Base-by-base conservation (phyloP, 1,139 yeast species). In the Nakaseomyces sp. region DNA sequence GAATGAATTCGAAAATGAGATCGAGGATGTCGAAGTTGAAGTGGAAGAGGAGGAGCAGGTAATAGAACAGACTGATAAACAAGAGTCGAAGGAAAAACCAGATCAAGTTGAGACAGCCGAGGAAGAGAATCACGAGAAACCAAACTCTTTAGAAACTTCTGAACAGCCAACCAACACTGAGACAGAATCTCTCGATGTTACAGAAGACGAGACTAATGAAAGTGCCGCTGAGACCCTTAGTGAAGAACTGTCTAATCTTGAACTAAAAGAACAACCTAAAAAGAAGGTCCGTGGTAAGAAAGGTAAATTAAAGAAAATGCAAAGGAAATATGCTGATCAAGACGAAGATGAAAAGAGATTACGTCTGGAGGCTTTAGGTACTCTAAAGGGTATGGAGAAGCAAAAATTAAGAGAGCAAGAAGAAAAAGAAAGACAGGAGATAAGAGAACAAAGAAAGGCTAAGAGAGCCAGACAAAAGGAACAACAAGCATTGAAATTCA, bases 331-430 rank as follows among this genome's bases (percentile, higher is more conserved):
- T 58, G 88, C 81, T 1, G 88, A 82, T 49, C 97, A 89, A 63
- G 97, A 89, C 58, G 96, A 87, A 45, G 94, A 86, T 45, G 97
- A 91, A 56, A 74, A 88, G 46, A 59, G 66, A 42, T 56, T 81
- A 48, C 73, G 91, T 49, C 77, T 89, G 84, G 79, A 83, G 47
- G 83, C 82, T 1, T 68, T 91, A 42, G 98, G 97, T 3, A 84
- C 95, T 0, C 69, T 82, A 55, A 84, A 83, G 52, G 87, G 84
- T 47, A 69, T 74, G 3, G 78, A 79, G 51, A 70, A 66, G 56
- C 58, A 66, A 40, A 67, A 67, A 41, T 64, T 65, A 26, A 54
- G 61, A 37, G 60, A 65, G 41, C 67, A 64, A 26, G 67, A 67
- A 55, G 63, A 62, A 36, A 49, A 57, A 55, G 52, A 62, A 55